phyloP scores from a whole-genome alignment of 306 rosid species.

The Malus sylvestris region DNA sequence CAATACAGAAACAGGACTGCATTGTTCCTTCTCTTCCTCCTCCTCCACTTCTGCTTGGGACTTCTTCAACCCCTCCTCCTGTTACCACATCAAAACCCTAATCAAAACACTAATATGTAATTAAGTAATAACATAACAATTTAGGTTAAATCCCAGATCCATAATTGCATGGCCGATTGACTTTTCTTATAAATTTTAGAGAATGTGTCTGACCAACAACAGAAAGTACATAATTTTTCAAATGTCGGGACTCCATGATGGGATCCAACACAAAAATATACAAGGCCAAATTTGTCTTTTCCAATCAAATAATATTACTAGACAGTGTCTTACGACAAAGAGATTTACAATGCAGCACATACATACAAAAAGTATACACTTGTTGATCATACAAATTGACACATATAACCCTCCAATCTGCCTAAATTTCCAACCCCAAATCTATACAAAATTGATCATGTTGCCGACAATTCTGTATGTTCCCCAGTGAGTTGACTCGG shows the following conservation, averaged over 20 bases:
- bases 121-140: neutral
- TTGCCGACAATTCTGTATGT: constrained; percentile 1
- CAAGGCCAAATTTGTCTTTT: constrained; percentile 11
- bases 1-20: constrained; percentile 89
- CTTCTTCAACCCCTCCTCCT: constrained; percentile 37
- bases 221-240: constrained; percentile 9
- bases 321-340: neutral
- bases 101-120: neutral
- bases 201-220: constrained; percentile 17
- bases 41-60: constrained; percentile 38
- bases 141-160: constrained; percentile 24
- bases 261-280: constrained; percentile 19
- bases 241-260: constrained; percentile 25
- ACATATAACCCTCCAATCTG: constrained; percentile 12
- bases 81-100: neutral
- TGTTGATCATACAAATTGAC: constrained; percentile 26
- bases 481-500: neutral
- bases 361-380: neutral
- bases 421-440: neutral
- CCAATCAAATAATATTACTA: neutral
- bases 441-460: neutral
- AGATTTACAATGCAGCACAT: constrained; percentile 10
- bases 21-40: constrained; percentile 86
- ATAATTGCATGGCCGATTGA: constrained; percentile 26
- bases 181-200: constrained; percentile 12